Evolutionary conservation across 2,329 filamentous ascomycete genomes (phyloP), one percentile per base, ranked within the genome.

Genomic region (Dactylellina leptospora): DNA sequence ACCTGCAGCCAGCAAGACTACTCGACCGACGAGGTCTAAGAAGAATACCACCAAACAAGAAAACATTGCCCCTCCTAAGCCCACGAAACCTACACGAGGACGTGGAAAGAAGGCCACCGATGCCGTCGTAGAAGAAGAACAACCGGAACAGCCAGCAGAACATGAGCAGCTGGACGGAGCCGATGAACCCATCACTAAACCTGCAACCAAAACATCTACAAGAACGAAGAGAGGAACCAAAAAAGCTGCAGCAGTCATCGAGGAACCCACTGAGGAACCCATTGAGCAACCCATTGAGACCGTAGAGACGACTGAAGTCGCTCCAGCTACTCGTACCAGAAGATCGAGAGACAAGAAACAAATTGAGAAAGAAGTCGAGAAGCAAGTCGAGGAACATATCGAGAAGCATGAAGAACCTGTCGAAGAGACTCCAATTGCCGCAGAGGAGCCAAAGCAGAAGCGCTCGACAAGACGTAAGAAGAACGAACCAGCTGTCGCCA

Each of bases 331-430:
- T 10, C 22, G 16, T n/a, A 45, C 40, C 11, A 45, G 40, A 22
- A 10, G 16, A n/a, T 20, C n/a, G 22, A n/a, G 51, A 20, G 48
- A n/a, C 10, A 53, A 53, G 23, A 53, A 36, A 20, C 51, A 40
- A 27, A 3, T 40, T 23, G 51, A 40, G 10, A 10, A 48, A 20
- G 4, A 8, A 5, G 18, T 18, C 25, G 23, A 22, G 13, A 6
- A 33, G 30, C 6, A 33, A 33, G 6, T 20, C 4, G 40, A 22
- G 40, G 16, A 45, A 22, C n/a, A n/a, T 40, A 9, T 40, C n/a
- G 30, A 36, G 30, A 36, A 36, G 30, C 30, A 36, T 36, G 30
- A 36, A 36, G 30, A 10, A 36, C n/a, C n/a, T 36, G 30, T n/a
- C n/a, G 30, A 9, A 2, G 30, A 36, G 30, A n/a, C 30, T 36